Evolutionary conservation across 1,284 basidiomycete genomes (phyloP), one percentile per base, ranked within the genome.

Genomic region (Malassezia dermatis): DNA sequence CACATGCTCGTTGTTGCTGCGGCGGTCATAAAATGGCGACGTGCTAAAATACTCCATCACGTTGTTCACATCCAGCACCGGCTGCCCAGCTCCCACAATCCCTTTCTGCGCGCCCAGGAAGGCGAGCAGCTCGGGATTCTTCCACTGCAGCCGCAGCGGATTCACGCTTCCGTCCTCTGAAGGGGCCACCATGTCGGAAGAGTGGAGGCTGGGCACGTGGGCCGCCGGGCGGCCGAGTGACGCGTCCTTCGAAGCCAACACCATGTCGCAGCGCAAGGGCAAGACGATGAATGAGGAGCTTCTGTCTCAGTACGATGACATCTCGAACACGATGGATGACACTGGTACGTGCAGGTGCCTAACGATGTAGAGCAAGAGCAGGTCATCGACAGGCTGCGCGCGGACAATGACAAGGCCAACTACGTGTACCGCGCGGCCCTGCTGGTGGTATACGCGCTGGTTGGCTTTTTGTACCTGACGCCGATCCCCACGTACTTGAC

Each of bases 1-100:
- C 28, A 72, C 67, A 58, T 69, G 62, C 58, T 72, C 66, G 37
- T 72, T 72, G 46, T 67, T 70, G 57, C 63, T 64, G 23, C 62
- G 53, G 13, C 63, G 56, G 28, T 70, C 69, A 54, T 65, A 72
- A 54, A 72, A 72, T 15, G 66, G 66, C 15, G 66, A 69, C 24
- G 59, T 65, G 31, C 63, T 62, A 45, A 72, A 72, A 51, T 72
- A 72, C 8, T 66, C 56, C 55, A 70, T 63, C 3, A 65, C 62
- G 34, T 67, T 71, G 50, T 56, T 51, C 37, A 60, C 63, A 49
- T 58, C 63, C 4, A 70, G 50, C 32, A 50, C 35, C 15, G 59
- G 28, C 19, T 37, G 2, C 7, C 53, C 21, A 13, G 43, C 37
- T n/a, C 42, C 17, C 5, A 54, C 23, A 8, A 44, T 31, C 5